Percentiles rank a stretch among this genome's conserved stretches.
phyloP scores from a whole-genome alignment of 192 early-diverging fungal species.

The Coemansia sp. region DNA sequence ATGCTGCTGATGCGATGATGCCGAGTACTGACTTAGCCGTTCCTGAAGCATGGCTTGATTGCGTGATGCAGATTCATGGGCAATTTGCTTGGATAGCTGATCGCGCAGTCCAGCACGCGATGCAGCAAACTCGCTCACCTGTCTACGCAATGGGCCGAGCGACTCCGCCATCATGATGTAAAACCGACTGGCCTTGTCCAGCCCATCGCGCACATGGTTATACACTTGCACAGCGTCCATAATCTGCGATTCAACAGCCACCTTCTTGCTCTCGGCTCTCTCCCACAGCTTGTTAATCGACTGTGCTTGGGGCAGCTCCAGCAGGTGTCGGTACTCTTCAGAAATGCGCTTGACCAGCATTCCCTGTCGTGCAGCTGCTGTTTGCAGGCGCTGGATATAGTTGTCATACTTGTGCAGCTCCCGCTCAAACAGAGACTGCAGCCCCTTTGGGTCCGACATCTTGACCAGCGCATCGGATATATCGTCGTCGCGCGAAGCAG shows the following conservation, averaged over 20 bases:
- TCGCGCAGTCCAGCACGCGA: slow-evolving; percentile 57
- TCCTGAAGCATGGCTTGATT: slow-evolving; percentile 61
- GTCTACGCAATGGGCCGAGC: slow-evolving; percentile 45
- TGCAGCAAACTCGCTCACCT: slow-evolving; percentile 57
- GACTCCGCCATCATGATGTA: slow-evolving; percentile 58
- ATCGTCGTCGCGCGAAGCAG: slow-evolving; percentile 74
- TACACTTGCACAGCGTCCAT: slow-evolving; percentile 67
- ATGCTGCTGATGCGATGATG: slow-evolving; percentile 12
- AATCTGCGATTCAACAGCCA: slow-evolving; percentile 62
- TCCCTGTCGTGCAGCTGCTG: slow-evolving; percentile 71
- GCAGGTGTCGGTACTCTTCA: slow-evolving; percentile 67
- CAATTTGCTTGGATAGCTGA: slow-evolving; percentile 50
- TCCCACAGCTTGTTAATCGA: slow-evolving; percentile 69
- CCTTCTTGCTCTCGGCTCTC: slow-evolving; percentile 61
- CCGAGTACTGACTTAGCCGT: slow-evolving; percentile 56
- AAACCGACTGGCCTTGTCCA: slow-evolving; percentile 61
- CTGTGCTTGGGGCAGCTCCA: slow-evolving; percentile 70
- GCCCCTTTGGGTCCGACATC: slow-evolving; percentile 64
- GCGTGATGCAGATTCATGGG: slow-evolving; percentile 54
- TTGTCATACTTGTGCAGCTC: slow-evolving; percentile 91
- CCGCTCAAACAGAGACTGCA: slow-evolving; percentile 86
- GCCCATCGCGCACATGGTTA: slow-evolving; percentile 57
- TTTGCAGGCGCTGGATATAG: slow-evolving; percentile 68
- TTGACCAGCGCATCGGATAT: slow-evolving; percentile 57
- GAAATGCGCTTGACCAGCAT: slow-evolving; percentile 74